Conservation (phyloP, 2,329 filamentous ascomycete species). For the Rhinocladiella mackenziei region DNA sequence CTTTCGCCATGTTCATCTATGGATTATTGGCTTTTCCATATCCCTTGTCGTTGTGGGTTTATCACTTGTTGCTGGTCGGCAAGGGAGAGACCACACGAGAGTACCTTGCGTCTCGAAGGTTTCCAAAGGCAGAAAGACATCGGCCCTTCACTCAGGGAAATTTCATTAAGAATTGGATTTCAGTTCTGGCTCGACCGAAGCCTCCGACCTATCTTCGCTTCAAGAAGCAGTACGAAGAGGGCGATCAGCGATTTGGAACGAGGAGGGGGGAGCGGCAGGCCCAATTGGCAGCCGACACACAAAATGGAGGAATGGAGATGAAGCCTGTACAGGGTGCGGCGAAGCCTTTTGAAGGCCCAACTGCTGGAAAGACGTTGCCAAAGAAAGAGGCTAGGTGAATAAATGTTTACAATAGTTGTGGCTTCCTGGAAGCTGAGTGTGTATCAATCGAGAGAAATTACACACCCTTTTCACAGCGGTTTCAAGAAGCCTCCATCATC, state of each 20-base stretch:
- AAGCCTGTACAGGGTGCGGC: constrained; percentile 52
- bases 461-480: no score
- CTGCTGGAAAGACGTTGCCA: constrained; percentile 16
- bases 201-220: constrained; percentile 86
- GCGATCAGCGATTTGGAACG: constrained; percentile 76
- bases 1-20: constrained; percentile 87
- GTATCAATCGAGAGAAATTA: no score
- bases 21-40: constrained; percentile 71
- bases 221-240: constrained; percentile 69
- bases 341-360: constrained; percentile 29
- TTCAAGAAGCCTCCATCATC: no score
- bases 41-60: constrained; percentile 75
- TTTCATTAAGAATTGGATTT: constrained; percentile 71
- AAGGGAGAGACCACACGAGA: constrained; percentile 93
- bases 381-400: constrained; percentile 21
- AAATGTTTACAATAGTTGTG: constrained; percentile 13
- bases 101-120: constrained; percentile 94
- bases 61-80: constrained; percentile 87
- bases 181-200: constrained; percentile 76
- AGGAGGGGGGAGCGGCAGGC: constrained; percentile 52
- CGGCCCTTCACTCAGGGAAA: constrained; percentile 80
- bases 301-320: constrained; percentile 66
- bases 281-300: constrained; percentile 48
- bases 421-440: background rate
- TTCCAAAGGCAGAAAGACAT: constrained; percentile 85